Percentiles rank a stretch among this genome's conserved stretches.
These are phyloP conservation scores for Coprinopsis cinerea DNA, from an alignment of 768 basidiomycete genomes.

Conservation along the genomic window DNA sequence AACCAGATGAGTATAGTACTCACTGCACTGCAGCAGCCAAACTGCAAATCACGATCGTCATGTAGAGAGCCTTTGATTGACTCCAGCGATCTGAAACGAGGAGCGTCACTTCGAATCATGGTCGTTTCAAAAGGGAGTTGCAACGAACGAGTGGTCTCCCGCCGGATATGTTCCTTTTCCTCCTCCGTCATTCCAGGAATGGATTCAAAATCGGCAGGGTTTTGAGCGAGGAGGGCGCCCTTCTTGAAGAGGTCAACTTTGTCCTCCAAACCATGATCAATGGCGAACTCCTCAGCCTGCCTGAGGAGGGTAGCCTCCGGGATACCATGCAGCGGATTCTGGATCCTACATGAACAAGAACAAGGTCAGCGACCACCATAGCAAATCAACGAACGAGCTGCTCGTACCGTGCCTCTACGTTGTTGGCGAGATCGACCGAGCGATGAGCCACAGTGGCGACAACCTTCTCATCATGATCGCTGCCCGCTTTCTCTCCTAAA, in stretches of 20 bases:
- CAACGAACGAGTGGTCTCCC: constrained; percentile 39
- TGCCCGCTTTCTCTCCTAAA: background rate
- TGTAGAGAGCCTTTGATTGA: constrained; percentile 37
- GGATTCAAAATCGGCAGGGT: constrained; percentile 44
- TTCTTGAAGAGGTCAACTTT: constrained; percentile 48
- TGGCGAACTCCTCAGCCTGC: constrained; percentile 57
- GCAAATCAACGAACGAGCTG: background rate
- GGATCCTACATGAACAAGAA: constrained; percentile 25
- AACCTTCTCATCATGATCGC: constrained; percentile 7
- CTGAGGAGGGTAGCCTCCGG: constrained; percentile 52
- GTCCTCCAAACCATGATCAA: constrained; percentile 40
- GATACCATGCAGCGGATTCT: constrained; percentile 48
- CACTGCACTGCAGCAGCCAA: constrained; percentile 79
- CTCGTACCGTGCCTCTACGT: constrained; percentile 36
- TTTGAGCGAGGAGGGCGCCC: constrained; percentile 71
- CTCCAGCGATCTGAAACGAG: constrained; percentile 36
- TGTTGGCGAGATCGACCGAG: constrained; percentile 29
- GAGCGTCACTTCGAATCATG: constrained; percentile 5
- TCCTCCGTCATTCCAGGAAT: constrained; percentile 31
- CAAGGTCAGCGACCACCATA: background rate
- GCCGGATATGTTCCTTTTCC: constrained; percentile 34
- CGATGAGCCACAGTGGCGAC: constrained; percentile 3
- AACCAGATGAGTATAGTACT: constrained; percentile 1
- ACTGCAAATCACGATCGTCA: constrained; percentile 49
- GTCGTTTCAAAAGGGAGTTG: background rate